Evolutionary conservation across 2,329 filamentous ascomycete species (phyloP).

Genomic region (Didymella glomerata): DNA sequence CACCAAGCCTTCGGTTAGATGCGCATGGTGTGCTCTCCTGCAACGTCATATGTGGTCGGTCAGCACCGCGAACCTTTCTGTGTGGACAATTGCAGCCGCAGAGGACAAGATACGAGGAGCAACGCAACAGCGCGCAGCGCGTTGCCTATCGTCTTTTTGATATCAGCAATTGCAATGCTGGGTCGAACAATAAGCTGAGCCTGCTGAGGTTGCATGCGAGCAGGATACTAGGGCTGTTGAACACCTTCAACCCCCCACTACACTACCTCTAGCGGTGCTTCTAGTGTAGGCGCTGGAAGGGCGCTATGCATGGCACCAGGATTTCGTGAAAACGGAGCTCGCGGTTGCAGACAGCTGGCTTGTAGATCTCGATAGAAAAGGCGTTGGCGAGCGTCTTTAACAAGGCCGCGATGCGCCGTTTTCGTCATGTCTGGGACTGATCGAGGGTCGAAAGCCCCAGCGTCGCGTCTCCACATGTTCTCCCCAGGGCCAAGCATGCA

Average conservation of each 20-base stretch:
- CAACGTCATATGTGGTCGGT: slow-evolving; percentile 14
- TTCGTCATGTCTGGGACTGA: slow-evolving; percentile 15
- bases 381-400: slow-evolving; percentile 8
- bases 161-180: slow-evolving; percentile 5
- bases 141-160: not conserved
- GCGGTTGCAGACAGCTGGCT: slow-evolving; percentile 3
- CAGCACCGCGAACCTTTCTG: slow-evolving; percentile 7
- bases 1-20: slow-evolving; percentile 17
- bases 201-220: slow-evolving; percentile 4
- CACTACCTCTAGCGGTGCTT: slow-evolving; percentile 16
- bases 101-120: slow-evolving; percentile 9
- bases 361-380: slow-evolving; percentile 1
- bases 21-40: slow-evolving; percentile 6
- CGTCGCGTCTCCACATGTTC: slow-evolving; percentile 27
- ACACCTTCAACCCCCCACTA: slow-evolving; percentile 20
- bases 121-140: slow-evolving; percentile 6
- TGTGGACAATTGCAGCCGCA: slow-evolving; percentile 1
- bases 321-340: not conserved
- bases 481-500: slow-evolving; percentile 15
- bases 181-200: slow-evolving; percentile 3
- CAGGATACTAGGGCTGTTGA: slow-evolving; percentile 15
- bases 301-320: slow-evolving; percentile 1
- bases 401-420: slow-evolving; percentile 5
- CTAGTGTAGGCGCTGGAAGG: slow-evolving; percentile 10
- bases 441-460: slow-evolving; percentile 3